A percentile compares a stretch with the other conserved stretches of the same genome.
These are phyloP conservation scores for Golovinomyces cichoracearum DNA, from an alignment of 2,329 filamentous ascomycete genomes.

Conservation along the genomic window DNA sequence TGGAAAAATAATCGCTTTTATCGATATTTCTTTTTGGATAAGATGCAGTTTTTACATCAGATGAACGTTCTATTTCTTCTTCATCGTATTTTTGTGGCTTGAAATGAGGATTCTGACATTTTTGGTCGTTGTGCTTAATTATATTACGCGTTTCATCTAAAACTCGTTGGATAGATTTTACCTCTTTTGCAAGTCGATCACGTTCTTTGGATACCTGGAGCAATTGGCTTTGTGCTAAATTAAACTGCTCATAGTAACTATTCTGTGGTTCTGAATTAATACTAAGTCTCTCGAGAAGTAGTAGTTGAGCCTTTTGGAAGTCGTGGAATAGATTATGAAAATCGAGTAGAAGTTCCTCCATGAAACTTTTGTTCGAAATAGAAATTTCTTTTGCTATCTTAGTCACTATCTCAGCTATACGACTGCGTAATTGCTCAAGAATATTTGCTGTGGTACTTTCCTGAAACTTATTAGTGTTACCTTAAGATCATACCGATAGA, in stretches of 20 bases:
- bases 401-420: background rate
- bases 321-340: background rate
- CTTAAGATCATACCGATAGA: no score
- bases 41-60: background rate
- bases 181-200: background rate
- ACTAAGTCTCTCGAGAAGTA: background rate
- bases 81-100: background rate
- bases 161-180: background rate
- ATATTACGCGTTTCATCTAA: background rate
- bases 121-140: background rate
- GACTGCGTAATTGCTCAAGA: background rate
- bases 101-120: conserved; percentile 2
- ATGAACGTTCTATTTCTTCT: background rate
- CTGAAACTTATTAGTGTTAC: no score
- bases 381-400: background rate
- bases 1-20: background rate
- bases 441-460: background rate
- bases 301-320: background rate
- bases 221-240: background rate
- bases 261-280: background rate
- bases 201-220: background rate
- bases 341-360: background rate
- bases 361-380: background rate
- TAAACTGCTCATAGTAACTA: background rate
- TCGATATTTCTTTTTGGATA: background rate